Conservation (phyloP, 2,329 filamentous ascomycete genomes). For the Fusarium torulosum region DNA sequence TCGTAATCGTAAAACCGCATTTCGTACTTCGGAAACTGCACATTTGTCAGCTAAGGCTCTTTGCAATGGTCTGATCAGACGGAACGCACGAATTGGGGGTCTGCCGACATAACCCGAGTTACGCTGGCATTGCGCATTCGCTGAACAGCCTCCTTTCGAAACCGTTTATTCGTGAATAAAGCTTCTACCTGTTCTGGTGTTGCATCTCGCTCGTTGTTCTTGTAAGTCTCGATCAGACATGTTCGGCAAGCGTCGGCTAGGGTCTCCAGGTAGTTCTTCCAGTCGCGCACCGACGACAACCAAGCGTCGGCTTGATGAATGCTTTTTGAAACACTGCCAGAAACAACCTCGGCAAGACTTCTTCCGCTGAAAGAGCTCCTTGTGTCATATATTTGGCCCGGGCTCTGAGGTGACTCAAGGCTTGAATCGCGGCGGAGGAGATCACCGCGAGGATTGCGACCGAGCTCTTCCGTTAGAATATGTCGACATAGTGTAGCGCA, state of each 20-base stretch:
- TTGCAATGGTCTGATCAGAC: neutral
- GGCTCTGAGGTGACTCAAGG: slow-evolving; percentile 51
- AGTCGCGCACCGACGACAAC: slow-evolving; percentile 58
- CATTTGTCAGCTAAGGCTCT: slow-evolving; percentile 15
- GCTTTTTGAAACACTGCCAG: slow-evolving; percentile 43
- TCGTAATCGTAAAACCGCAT: slow-evolving; percentile 63
- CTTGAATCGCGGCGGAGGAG: slow-evolving; percentile 48
- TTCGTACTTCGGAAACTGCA: slow-evolving; percentile 59
- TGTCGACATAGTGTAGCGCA: slow-evolving; percentile 57
- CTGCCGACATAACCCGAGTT: slow-evolving; percentile 58
- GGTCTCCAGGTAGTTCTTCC: slow-evolving; percentile 58
- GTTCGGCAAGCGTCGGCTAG: slow-evolving; percentile 57
- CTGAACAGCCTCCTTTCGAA: slow-evolving; percentile 58
- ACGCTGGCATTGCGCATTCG: slow-evolving; percentile 62
- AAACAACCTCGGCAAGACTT: slow-evolving; percentile 52
- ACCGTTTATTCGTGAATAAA: slow-evolving; percentile 58
- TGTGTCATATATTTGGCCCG: slow-evolving; percentile 50
- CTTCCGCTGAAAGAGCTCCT: slow-evolving; percentile 56
- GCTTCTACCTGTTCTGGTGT: slow-evolving; percentile 58
- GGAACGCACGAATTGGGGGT: slow-evolving; percentile 57
- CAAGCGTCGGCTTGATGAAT: slow-evolving; percentile 51
- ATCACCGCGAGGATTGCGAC: slow-evolving; percentile 45
- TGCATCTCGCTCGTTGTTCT: slow-evolving; percentile 59
- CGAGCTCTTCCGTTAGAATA: slow-evolving; percentile 58
- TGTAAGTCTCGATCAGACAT: slow-evolving; percentile 61